Evolutionary conservation across 768 basidiomycete genomes (phyloP).

Genomic region (Panaeolus papilionaceus): DNA sequence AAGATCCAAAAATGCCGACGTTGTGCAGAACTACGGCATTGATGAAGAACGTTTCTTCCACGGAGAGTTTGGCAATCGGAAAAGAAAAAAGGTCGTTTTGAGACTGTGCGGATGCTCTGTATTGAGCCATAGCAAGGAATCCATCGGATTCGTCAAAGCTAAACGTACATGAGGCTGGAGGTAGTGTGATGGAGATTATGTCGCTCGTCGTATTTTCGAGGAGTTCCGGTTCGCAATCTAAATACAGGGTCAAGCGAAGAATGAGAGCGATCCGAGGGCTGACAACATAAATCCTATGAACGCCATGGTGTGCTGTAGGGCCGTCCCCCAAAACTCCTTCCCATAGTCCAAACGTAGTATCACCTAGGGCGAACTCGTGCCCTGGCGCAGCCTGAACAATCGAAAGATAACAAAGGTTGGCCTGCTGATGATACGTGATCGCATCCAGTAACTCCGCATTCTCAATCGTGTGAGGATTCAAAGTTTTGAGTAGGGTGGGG

Average conservation of each 20-base stretch:
- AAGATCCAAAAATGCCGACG: slow-evolving; percentile 30
- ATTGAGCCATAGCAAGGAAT: slow-evolving; percentile 11
- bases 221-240: slow-evolving; percentile 14
- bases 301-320: background rate
- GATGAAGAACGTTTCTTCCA: slow-evolving; percentile 34
- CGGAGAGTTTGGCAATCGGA: slow-evolving; percentile 34
- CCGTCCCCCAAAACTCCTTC: slow-evolving; percentile 29
- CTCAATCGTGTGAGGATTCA: background rate
- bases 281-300: slow-evolving; percentile 36
- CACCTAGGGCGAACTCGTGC: slow-evolving; percentile 36
- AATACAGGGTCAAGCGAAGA: slow-evolving; percentile 22
- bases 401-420: background rate
- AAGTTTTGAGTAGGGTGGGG: background rate
- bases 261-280: slow-evolving; percentile 36
- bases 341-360: slow-evolving; percentile 36
- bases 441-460: background rate
- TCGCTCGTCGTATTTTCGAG: background rate
- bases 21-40: slow-evolving; percentile 36
- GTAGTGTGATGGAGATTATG: slow-evolving; percentile 17
- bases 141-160: slow-evolving; percentile 17
- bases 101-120: slow-evolving; percentile 28
- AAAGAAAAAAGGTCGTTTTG: slow-evolving; percentile 36
- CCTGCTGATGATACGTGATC: background rate
- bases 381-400: slow-evolving; percentile 15
- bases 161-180: slow-evolving; percentile 10